Evolutionary conservation across 257 asterid species (phyloP), one percentile per base, ranked within the genome.

Genomic region (Nicotiana attenuata): DNA sequence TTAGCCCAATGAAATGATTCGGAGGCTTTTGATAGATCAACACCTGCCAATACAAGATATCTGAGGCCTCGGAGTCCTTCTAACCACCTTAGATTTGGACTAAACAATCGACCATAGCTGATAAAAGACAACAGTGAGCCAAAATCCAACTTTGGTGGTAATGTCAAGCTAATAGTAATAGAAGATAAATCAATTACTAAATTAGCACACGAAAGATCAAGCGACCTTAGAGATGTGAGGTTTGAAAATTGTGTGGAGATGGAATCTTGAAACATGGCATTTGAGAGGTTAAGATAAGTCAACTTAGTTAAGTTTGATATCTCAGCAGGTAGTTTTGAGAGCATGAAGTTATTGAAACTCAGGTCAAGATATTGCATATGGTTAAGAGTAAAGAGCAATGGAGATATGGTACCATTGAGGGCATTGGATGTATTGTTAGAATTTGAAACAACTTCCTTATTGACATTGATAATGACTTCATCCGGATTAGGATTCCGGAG

Each of bases 1-100:
- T 53, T 60, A 29, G 73, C 84, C 84, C 80, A 81, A 14, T 56
- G 77, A 41, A 76, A 29, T 69, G 80, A 69, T 31, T 68, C 15
- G 6, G 59, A 55, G 10, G 80, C 71, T 19, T 81, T 33, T 2
- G 80, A 68, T 66, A 81, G 68, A 56, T 81, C 84, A 52, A 69
- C 84, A 33, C 84, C 84, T 1, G 69, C 35, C 50, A 81, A 50
- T 29, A 41, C 77, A 11, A 81, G 71, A 50, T 50, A 13, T 35
- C 57, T 56, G 7, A 81, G 80, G 59, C 50, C 0, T 3, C 31
- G 71, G 28, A 81, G 61, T 20, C 80, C 84, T 68, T 68, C 41
- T 50, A 81, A 55, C 84, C 84, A 81, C 64, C 65, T n/a, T 47
- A 81, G 80, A 56, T 69, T 69, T 20, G 84, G 65, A 61, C 80